These are phyloP conservation scores for Phialemonium atrogriseum DNA, from an alignment of 2,329 filamentous ascomycete species.

Conservation along the genomic window DNA sequence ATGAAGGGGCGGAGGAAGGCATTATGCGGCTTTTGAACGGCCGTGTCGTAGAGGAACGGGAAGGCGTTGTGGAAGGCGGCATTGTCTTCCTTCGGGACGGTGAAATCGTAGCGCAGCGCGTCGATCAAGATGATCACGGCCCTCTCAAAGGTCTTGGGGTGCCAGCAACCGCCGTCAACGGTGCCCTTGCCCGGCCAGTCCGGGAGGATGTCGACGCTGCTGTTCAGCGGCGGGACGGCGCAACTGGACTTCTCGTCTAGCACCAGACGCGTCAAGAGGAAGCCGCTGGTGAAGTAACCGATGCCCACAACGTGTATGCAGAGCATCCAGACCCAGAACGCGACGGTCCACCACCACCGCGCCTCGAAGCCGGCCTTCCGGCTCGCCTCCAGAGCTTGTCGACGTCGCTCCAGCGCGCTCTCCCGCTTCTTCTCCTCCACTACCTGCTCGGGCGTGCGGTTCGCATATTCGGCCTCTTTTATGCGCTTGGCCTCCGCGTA, in stretches of 20 bases:
- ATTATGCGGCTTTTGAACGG: constrained; percentile 64
- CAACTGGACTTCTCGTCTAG: constrained; percentile 70
- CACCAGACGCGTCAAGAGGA: constrained; percentile 79
- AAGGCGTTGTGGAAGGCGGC: constrained; percentile 76
- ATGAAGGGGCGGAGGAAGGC: constrained; percentile 93
- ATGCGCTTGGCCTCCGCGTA: constrained; percentile 44
- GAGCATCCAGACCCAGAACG: constrained; percentile 63
- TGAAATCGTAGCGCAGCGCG: constrained; percentile 94
- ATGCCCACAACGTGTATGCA: constrained; percentile 73
- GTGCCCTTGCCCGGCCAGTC: constrained; percentile 33
- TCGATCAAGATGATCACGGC: constrained; percentile 88
- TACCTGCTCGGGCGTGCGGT: constrained; percentile 11
- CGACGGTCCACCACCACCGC: constrained; percentile 50
- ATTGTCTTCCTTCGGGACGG: constrained; percentile 62
- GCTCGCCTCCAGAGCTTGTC: constrained; percentile 36
- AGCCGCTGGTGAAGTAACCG: constrained; percentile 89
- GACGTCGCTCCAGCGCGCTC: constrained; percentile 33
- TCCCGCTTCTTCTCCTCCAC: constrained; percentile 22
- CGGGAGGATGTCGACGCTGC: constrained; percentile 37
- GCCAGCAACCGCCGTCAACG: constrained; percentile 75
- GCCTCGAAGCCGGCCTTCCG: constrained; percentile 42
- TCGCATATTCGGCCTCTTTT: constrained; percentile 34
- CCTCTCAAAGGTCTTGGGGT: constrained; percentile 86
- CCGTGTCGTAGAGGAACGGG: constrained; percentile 77
- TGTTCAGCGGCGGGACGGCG: constrained; percentile 56